Base-by-base conservation (phyloP, 495 filamentous ascomycete species). In the Xylaria grammica region DNA sequence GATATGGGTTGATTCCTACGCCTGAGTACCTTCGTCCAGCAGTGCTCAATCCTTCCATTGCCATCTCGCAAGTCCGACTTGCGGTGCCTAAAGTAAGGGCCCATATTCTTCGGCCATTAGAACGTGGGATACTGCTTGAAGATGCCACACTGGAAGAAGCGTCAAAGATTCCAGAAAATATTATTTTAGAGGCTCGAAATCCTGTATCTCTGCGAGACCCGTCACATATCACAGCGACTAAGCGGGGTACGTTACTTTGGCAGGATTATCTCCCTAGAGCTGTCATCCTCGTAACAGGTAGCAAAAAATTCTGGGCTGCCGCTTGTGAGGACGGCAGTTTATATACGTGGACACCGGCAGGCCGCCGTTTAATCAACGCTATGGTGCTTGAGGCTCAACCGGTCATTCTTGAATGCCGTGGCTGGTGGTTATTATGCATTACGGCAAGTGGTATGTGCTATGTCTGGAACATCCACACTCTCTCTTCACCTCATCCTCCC, bases 321-420 rank as follows among this genome's bases (percentile, higher is more conserved):
- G 93, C 90, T 17, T 97, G 92, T 65, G 95, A 99, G 75, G 95
- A 98, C 72, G 96, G 92, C 17, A 91, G 88, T n/a, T 67, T 99
- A 13, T 91, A 97, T 72, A 85, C 91, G 30, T 99, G 94, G 93
- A 94, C 93, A 1, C 94, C 95, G 3, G 93, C 93, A n/a, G 95
- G 95, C 4, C 86, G 96, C 59, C 85, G 95, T 40, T 79, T 96
- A 8, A 80, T 93, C 60, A 97, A 91, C 70, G 87, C 93, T 5
- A 77, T 97, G 46, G 84, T 97, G 2, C 76, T 97, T 40, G 96
- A 98, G 75, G 89, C 94, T 5, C 94, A 97, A 68, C 93, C 95
- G 2, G 94, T 97, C 32, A 93, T 98, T 58, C 80, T 98, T 11
- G 95, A 98, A 69, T 93, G 88, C 69, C 86, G 93, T 52, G 92